A percentile compares a stretch with the other conserved stretches of the same genome.
These are phyloP conservation scores for Capronia americana DNA, from an alignment of 2,329 filamentous ascomycete genomes.

Conservation along the genomic window DNA sequence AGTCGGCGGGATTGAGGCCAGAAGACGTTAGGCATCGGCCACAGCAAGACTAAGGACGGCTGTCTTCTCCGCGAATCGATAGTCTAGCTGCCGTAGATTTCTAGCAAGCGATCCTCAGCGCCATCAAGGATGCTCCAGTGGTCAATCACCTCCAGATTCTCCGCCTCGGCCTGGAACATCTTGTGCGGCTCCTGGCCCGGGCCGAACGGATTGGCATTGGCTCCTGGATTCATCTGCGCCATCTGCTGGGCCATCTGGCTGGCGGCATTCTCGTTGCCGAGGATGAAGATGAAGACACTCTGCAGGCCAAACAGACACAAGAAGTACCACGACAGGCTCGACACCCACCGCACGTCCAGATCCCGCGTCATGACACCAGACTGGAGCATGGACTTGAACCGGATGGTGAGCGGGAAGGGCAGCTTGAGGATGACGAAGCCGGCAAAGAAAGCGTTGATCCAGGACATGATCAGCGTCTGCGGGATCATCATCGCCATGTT, in stretches of 20 bases:
- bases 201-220: conserved; percentile 75
- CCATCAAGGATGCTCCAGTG: conserved; percentile 90
- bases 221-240: conserved; percentile 74
- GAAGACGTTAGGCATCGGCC: neutral
- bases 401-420: conserved; percentile 94
- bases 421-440: conserved; percentile 99
- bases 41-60: neutral
- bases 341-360: conserved; percentile 98
- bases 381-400: conserved; percentile 99
- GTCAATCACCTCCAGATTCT: conserved; percentile 94
- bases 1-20: neutral
- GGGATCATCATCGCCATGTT: conserved; percentile 99
- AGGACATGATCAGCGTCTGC: conserved; percentile 98
- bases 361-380: conserved; percentile 94
- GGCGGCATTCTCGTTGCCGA: conserved; percentile 92
- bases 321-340: conserved; percentile 98
- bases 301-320: conserved; percentile 95
- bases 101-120: conserved; percentile 82
- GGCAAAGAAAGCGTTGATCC: conserved; percentile 99
- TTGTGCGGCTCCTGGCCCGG: conserved; percentile 95
- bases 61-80: neutral
- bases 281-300: conserved; percentile 94
- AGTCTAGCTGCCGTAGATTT: conserved; percentile 44
- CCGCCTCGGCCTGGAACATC: conserved; percentile 87
- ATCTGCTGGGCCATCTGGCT: conserved; percentile 83